These are phyloP conservation scores for Candida stauntonica DNA, from an alignment of 805 yeast genomes.

Conservation along the genomic window DNA sequence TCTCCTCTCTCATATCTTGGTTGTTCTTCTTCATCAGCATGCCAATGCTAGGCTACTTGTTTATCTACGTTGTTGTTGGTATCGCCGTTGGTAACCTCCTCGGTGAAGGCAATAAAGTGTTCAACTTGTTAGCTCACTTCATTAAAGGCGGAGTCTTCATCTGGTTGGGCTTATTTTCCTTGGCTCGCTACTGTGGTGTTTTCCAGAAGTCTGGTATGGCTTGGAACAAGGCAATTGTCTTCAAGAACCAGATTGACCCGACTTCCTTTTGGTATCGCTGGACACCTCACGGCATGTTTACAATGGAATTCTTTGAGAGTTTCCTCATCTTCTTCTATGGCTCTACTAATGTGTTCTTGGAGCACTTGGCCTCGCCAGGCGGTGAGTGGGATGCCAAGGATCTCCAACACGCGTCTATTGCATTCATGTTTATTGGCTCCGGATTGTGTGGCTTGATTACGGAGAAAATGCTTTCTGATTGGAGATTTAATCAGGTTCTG, in stretches of 20 bases:
- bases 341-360: slow-evolving; percentile 81
- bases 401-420: slow-evolving; percentile 85
- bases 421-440: slow-evolving; percentile 86
- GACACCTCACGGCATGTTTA: slow-evolving; percentile 44
- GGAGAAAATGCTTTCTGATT: slow-evolving; percentile 58
- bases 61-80: slow-evolving; percentile 51
- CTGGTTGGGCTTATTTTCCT: slow-evolving; percentile 67
- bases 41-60: slow-evolving; percentile 57
- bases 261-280: slow-evolving; percentile 26
- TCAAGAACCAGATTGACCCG: slow-evolving; percentile 25
- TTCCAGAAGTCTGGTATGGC: slow-evolving; percentile 78
- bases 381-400: slow-evolving; percentile 90
- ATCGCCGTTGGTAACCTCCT: slow-evolving; percentile 60
- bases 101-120: slow-evolving; percentile 65
- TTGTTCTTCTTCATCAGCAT: slow-evolving; percentile 53
- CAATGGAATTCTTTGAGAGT: slow-evolving; percentile 85
- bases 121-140: slow-evolving; percentile 88
- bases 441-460: slow-evolving; percentile 87
- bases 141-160: slow-evolving; percentile 93
- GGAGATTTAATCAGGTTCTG: slow-evolving; percentile 49
- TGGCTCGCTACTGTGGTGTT: slow-evolving; percentile 85
- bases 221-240: slow-evolving; percentile 61
- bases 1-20: slow-evolving; percentile 26
- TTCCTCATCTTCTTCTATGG: slow-evolving; percentile 85
- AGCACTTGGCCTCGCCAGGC: slow-evolving; percentile 74